Conservation (phyloP, 768 basidiomycete genomes). For the Candolleomyces aberdarensis region DNA sequence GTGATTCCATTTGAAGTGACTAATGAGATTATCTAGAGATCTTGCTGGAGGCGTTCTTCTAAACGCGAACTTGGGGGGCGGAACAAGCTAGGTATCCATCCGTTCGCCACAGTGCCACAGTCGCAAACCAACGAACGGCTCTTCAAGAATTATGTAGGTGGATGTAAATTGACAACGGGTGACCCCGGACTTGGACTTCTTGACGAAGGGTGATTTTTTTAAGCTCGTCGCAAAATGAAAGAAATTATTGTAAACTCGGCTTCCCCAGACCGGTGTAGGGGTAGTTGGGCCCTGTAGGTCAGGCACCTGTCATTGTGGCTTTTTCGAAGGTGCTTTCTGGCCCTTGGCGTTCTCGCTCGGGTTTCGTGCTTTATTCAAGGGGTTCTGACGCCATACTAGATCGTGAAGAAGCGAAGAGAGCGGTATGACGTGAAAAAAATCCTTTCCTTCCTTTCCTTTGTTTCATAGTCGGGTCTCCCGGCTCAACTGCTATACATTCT, state of each 20-base stretch:
- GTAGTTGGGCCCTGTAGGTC: not conserved
- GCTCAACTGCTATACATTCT: not conserved
- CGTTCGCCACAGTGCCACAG: too few relatives aligned
- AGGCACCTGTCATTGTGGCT: not conserved
- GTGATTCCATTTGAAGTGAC: too few relatives aligned
- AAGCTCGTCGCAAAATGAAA: not conserved
- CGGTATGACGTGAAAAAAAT: slow-evolving; percentile 1
- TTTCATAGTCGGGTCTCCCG: not conserved
- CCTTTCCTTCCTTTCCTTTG: not conserved
- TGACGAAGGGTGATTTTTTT: too few relatives aligned
- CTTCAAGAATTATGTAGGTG: too few relatives aligned
- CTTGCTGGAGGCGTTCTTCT: too few relatives aligned
- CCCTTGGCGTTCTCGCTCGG: not conserved
- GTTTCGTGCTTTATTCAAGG: not conserved
- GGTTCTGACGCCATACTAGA: not conserved
- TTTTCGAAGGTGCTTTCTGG: not conserved
- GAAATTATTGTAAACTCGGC: not conserved
- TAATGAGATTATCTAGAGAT: too few relatives aligned
- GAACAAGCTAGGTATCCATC: too few relatives aligned
- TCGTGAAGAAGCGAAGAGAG: not conserved
- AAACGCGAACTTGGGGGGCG: too few relatives aligned
- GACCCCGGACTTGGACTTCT: too few relatives aligned
- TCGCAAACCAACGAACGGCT: too few relatives aligned
- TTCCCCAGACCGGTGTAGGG: not conserved
- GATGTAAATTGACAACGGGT: too few relatives aligned